phyloP scores from a whole-genome alignment of 495 filamentous ascomycete species.

The Bryoglossum gracile region DNA sequence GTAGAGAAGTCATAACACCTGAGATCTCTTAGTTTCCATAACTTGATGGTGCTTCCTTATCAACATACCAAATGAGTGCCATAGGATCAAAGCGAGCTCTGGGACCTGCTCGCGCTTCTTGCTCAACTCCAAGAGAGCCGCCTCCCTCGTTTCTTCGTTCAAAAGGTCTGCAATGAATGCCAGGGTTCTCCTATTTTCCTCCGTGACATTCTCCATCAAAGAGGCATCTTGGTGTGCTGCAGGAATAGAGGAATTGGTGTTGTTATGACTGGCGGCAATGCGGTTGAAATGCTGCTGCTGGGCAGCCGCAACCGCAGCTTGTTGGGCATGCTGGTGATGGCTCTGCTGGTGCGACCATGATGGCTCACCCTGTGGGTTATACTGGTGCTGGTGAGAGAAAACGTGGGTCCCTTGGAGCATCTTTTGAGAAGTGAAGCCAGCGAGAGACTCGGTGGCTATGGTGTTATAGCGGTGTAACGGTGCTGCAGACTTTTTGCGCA shows the following conservation, averaged over 20 bases:
- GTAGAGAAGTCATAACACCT: conserved; percentile 97
- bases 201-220: conserved; percentile 61
- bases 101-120: conserved; percentile 99
- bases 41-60: conserved; percentile 8
- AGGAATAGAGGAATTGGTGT: conserved; percentile 15
- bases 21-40: conserved; percentile 23
- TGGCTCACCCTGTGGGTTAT: conserved; percentile 60
- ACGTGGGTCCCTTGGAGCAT: conserved; percentile 36
- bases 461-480: background rate
- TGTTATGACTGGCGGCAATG: conserved; percentile 57
- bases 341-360: conserved; percentile 69
- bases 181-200: conserved; percentile 88
- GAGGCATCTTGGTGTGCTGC: conserved; percentile 21
- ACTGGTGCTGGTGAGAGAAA: conserved; percentile 77
- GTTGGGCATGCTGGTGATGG: conserved; percentile 61
- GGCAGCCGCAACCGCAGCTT: conserved; percentile 51
- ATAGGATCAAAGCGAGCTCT: conserved; percentile 91
- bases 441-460: conserved; percentile 4
- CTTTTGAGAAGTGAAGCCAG: conserved; percentile 1
- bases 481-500: background rate
- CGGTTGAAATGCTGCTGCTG: conserved; percentile 79
- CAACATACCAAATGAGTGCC: conserved; percentile 92
- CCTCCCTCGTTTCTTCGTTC: conserved; percentile 78
- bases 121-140: conserved; percentile 89
- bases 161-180: conserved; percentile 90